A percentile compares a stretch with the other conserved stretches of the same genome.
phyloP scores from a whole-genome alignment of 2,329 filamentous ascomycete species.

The Chaetomiaceae sp. region DNA sequence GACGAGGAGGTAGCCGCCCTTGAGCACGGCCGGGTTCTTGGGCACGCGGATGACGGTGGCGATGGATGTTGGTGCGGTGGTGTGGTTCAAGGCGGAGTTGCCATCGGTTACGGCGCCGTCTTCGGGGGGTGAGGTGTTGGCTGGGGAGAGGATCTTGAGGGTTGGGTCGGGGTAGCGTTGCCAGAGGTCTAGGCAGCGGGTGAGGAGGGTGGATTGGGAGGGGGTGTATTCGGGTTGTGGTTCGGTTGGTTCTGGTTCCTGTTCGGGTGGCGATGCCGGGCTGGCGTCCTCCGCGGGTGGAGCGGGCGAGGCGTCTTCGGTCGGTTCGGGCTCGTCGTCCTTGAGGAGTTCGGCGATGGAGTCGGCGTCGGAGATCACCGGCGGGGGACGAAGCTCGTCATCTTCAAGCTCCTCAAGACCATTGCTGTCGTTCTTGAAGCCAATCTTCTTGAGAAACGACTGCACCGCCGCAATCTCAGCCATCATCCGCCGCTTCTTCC shows the following conservation, averaged over 20 bases:
- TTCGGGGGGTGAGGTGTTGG: slow-evolving; percentile 64
- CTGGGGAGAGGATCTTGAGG: slow-evolving; percentile 51
- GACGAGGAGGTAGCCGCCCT: slow-evolving; percentile 82
- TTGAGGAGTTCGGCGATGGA: slow-evolving; percentile 56
- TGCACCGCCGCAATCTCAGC: slow-evolving; percentile 77
- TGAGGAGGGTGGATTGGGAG: slow-evolving; percentile 44
- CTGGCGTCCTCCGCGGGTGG: slow-evolving; percentile 29
- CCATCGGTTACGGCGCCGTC: slow-evolving; percentile 43
- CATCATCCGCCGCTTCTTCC: slow-evolving; percentile 67
- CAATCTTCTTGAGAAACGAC: slow-evolving; percentile 58
- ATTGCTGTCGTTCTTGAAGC: slow-evolving; percentile 37
- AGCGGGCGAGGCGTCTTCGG: slow-evolving; percentile 6
- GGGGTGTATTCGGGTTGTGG: slow-evolving; percentile 42
- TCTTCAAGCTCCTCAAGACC: slow-evolving; percentile 35
- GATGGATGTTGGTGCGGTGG: slow-evolving; percentile 64
- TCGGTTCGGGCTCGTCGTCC: slow-evolving; percentile 19
- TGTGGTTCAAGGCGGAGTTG: slow-evolving; percentile 36
- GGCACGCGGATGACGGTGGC: slow-evolving; percentile 72
- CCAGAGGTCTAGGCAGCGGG: slow-evolving; percentile 63
- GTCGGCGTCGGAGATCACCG: slow-evolving; percentile 30
- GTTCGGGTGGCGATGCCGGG: not conserved
- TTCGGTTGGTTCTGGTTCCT: slow-evolving; percentile 13
- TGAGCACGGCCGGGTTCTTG: slow-evolving; percentile 77
- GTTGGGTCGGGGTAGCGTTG: slow-evolving; percentile 54
- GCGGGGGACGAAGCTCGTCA: slow-evolving; percentile 33